Evolutionary conservation across 257 asterid species (phyloP).

Genomic region (Ocimum tenuiflorum): DNA sequence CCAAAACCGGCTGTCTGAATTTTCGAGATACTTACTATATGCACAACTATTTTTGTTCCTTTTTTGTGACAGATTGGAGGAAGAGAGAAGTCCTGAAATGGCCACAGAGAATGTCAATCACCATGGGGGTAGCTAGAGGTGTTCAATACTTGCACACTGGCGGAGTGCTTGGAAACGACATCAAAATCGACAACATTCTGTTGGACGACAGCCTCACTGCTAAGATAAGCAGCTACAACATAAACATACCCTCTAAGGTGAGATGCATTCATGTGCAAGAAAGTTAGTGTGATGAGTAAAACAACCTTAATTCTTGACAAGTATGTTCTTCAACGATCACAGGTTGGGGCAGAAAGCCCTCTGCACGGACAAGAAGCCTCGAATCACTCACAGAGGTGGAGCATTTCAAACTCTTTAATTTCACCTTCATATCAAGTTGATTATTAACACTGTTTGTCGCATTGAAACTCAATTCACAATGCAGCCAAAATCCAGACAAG

Average conservation of each 20-base stretch:
- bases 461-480: not conserved
- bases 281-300: not conserved
- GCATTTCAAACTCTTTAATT: not conserved
- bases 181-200: conserved; percentile 63
- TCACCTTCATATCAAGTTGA: not conserved
- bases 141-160: conserved; percentile 76
- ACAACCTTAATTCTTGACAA: not conserved
- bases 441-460: not conserved
- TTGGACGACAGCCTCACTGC: conserved; percentile 72
- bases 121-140: conserved; percentile 82
- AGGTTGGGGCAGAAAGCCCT: conserved; percentile 64
- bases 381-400: conserved; percentile 30
- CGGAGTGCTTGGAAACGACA: conserved; percentile 67
- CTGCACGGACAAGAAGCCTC: conserved; percentile 43
- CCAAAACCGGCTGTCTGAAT: not conserved
- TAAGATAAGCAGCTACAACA: conserved; percentile 71
- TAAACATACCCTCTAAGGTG: conserved; percentile 70
- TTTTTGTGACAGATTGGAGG: conserved; percentile 69
- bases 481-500: conserved; percentile 56
- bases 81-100: conserved; percentile 74
- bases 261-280: not conserved
- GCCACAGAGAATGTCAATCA: conserved; percentile 87
- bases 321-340: not conserved
- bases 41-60: conserved; percentile 2
- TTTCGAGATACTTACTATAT: not conserved